Percentiles rank a stretch among this genome's conserved stretches.
Evolutionary conservation across 1,284 basidiomycete species (phyloP).

Genomic region (Pseudozyma pruni): DNA sequence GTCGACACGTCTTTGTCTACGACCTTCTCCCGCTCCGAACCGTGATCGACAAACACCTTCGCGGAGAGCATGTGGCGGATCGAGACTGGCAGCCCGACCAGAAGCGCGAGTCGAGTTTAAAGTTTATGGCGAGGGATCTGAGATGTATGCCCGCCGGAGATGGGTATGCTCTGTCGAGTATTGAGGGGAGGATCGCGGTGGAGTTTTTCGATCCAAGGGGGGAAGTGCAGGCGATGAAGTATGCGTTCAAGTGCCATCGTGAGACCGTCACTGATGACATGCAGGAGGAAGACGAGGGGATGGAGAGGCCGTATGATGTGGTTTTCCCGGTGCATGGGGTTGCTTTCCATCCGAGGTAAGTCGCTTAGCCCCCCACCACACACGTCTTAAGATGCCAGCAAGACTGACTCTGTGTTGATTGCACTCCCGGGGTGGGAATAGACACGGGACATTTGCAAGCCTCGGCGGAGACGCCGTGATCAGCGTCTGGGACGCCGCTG

Average conservation of each 20-base stretch:
- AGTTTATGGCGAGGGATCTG: conserved; percentile 90
- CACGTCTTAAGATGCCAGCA: neutral
- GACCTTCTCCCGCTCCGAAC: conserved; percentile 41
- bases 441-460: conserved; percentile 92
- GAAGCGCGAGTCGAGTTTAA: conserved; percentile 88
- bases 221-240: conserved; percentile 82
- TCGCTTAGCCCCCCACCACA: neutral
- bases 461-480: conserved; percentile 90
- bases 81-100: conserved; percentile 70
- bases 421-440: neutral
- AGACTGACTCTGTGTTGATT: neutral
- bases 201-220: conserved; percentile 91
- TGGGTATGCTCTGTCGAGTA: conserved; percentile 91
- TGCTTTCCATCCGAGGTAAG: conserved; percentile 82
- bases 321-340: conserved; percentile 98
- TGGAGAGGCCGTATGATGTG: conserved; percentile 78
- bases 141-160: conserved; percentile 92
- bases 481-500: conserved; percentile 94
- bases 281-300: conserved; percentile 70
- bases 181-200: conserved; percentile 95
- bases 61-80: conserved; percentile 22
- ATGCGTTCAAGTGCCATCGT: conserved; percentile 97
- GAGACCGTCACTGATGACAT: conserved; percentile 73
- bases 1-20: conserved; percentile 54
- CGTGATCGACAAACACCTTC: conserved; percentile 26